Evolutionary conservation across 1,139 yeast genomes (phyloP).

Genomic region (Suhomyces terraborum): DNA sequence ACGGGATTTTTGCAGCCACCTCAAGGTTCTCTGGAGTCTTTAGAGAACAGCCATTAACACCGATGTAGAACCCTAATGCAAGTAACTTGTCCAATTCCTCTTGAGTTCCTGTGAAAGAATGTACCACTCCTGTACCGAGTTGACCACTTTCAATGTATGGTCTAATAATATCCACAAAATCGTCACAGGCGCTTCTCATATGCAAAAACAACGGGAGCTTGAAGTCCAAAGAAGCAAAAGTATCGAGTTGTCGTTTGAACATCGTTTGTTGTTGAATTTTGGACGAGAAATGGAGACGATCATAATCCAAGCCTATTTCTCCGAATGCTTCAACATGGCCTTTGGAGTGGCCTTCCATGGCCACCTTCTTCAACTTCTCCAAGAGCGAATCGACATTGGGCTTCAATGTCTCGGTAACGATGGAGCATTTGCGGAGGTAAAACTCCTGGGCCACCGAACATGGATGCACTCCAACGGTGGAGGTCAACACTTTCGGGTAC

Average conservation of each 20-base stretch:
- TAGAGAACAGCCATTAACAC: conserved; percentile 91
- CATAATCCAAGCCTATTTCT: conserved; percentile 93
- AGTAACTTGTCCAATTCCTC: conserved; percentile 58
- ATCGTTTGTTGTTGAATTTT: conserved; percentile 64
- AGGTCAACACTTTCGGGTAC: conserved; percentile 42
- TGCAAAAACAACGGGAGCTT: conserved; percentile 81
- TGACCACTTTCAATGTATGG: conserved; percentile 54
- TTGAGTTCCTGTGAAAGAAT: conserved; percentile 87
- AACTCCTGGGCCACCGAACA: conserved; percentile 73
- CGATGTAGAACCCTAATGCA: conserved; percentile 65
- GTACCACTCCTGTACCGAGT: conserved; percentile 61
- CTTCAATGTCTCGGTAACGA: conserved; percentile 26
- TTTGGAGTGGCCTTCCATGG: conserved; percentile 46
- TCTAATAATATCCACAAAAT: conserved; percentile 62
- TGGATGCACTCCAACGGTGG: conserved; percentile 95
- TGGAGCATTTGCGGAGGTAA: conserved; percentile 24
- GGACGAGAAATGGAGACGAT: conserved; percentile 75
- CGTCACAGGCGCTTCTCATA: conserved; percentile 85
- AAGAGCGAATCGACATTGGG: conserved; percentile 42
- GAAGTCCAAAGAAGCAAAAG: conserved; percentile 51
- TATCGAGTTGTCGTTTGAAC: conserved; percentile 70
- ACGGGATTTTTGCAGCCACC: conserved; percentile 68
- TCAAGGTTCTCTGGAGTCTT: conserved; percentile 72
- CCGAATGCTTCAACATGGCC: conserved; percentile 79
- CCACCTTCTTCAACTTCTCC: conserved; percentile 49